phyloP scores from a whole-genome alignment of 2,329 filamentous ascomycete species.

The Dothideomycetes sp. region DNA sequence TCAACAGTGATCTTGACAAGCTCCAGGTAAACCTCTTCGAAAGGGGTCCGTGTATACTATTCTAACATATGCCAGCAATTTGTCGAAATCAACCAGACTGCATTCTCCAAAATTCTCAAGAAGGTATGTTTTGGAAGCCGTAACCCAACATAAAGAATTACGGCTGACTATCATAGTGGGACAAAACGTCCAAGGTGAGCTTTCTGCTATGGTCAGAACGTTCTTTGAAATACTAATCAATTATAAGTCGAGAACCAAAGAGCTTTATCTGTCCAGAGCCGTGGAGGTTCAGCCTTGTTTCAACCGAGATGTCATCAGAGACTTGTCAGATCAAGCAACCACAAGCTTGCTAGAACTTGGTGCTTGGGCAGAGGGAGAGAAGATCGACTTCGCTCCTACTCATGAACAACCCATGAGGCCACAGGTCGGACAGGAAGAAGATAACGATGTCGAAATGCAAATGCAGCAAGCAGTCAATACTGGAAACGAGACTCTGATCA shows the following conservation, averaged over 20 bases:
- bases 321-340: constrained; percentile 91
- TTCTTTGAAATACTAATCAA: neutral
- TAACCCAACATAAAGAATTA: constrained; percentile 10
- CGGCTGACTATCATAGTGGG: constrained; percentile 54
- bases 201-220: neutral
- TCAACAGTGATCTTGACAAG: constrained; percentile 93
- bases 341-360: constrained; percentile 92
- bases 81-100: constrained; percentile 94
- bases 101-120: constrained; percentile 97
- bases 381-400: constrained; percentile 56
- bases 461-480: constrained; percentile 78
- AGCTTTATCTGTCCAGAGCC: constrained; percentile 88
- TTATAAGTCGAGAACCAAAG: constrained; percentile 80
- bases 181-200: constrained; percentile 87
- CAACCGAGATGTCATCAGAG: constrained; percentile 93
- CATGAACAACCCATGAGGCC: constrained; percentile 23
- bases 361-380: constrained; percentile 93
- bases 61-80: constrained; percentile 58
- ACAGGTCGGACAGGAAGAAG: constrained; percentile 57
- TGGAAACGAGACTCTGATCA: constrained; percentile 67
- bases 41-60: constrained; percentile 1
- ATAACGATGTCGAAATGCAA: constrained; percentile 81
- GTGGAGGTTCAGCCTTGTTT: constrained; percentile 98
- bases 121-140: constrained; percentile 56
- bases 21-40: constrained; percentile 48